These are phyloP conservation scores for Ceratocystiopsis sp. DNA, from an alignment of 2,329 filamentous ascomycete species.

Conservation along the genomic window DNA sequence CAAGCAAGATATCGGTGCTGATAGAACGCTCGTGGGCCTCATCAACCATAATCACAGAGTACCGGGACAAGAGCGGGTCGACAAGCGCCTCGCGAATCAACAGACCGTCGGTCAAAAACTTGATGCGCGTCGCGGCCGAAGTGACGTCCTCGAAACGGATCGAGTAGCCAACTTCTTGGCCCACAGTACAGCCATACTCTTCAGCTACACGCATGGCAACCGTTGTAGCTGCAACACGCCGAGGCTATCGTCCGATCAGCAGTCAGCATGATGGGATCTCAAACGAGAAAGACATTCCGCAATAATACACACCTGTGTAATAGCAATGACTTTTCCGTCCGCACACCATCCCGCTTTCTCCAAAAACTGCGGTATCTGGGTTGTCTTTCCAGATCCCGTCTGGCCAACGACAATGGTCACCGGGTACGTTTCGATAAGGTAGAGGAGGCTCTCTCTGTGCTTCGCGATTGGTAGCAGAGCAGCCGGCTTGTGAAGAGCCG, in stretches of 20 bases:
- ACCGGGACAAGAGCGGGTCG: constrained; percentile 76
- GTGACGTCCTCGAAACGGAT: constrained; percentile 88
- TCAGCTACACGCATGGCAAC: constrained; percentile 80
- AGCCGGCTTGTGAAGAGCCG: constrained; percentile 71
- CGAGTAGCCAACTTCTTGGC: constrained; percentile 84
- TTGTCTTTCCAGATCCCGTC: constrained; percentile 90
- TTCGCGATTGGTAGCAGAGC: constrained; percentile 74
- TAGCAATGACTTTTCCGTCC: constrained; percentile 64
- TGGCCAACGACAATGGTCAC: constrained; percentile 86
- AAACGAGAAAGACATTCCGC: too few species aligned
- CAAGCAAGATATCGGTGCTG: constrained; percentile 79
- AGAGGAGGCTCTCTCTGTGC: constrained; percentile 63
- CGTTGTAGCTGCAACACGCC: constrained; percentile 78
- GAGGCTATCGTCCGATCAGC: constrained; percentile 38
- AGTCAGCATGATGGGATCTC: too few species aligned
- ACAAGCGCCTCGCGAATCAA: constrained; percentile 83
- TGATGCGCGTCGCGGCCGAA: constrained; percentile 69
- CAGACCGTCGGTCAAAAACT: constrained; percentile 88
- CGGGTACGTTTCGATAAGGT: constrained; percentile 67
- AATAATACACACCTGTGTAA: constrained; percentile 47
- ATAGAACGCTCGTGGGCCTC: constrained; percentile 91
- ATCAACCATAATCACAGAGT: constrained; percentile 95
- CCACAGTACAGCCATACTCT: constrained; percentile 70
- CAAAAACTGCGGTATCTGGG: constrained; percentile 84
- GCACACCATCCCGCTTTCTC: constrained; percentile 78